Evolutionary conservation across 371 early-diverging fungal genomes (phyloP), one percentile per base, ranked within the genome.

Genomic region (Mortierella sp.): DNA sequence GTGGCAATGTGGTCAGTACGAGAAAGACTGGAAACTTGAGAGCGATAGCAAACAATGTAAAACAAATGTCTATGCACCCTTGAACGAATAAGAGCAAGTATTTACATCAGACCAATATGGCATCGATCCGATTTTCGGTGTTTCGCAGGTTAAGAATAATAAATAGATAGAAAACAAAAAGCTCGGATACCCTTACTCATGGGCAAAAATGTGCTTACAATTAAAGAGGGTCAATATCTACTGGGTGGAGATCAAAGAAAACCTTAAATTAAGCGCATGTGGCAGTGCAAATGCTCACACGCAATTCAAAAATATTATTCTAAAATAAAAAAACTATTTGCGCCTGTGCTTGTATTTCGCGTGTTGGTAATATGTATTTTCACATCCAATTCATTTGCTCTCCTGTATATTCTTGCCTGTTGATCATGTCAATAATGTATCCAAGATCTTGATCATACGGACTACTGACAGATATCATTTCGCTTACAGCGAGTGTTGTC

Each of bases 231-330:
- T 22, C 23, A 31, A 47, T 29, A 64, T 13, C 9, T 19, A 51
- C 37, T 32, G 37, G n/a, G 34, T 35, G 35, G 23, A 64, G 37
- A 64, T 34, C 64, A 34, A 23, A 28, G 32, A 10, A 65, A 65
- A 34, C 26, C 19, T 56, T 23, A 53, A 64, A 53, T 54, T 64
- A 64, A 64, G 55, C 55, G 55, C 66, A 37, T 66, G 66, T 66
- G 66, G 66, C 66, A 66, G 66, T 66, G 66, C 58, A 56, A 34
- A 34, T 45, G 55, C 66, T 66, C 64, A 40, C 60, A 60, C 15
- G 22, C 26, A 60, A 47, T 47, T 47, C 47, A 47, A 47, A 47
- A 40, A 15, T 26, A 13, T 15, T 40, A 23, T 12, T 26, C 22
- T 26, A 37, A 19, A 42, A 60, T 42, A 35, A 12, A 3, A 15